These are phyloP conservation scores for Salix suchowensis DNA, from an alignment of 345 rosid species.

Conservation along the genomic window DNA sequence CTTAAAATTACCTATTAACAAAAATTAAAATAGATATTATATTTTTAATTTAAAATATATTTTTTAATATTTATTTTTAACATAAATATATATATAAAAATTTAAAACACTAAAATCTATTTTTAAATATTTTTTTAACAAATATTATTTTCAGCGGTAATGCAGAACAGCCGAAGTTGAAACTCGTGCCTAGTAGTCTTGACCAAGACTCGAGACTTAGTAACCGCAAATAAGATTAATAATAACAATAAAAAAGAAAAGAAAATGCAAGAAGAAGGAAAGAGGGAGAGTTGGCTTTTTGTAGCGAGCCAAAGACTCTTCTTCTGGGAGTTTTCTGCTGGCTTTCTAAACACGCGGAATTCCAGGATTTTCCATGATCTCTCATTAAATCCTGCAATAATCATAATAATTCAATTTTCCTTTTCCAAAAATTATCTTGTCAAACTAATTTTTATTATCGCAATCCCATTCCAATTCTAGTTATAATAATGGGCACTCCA, in stretches of 20 bases:
- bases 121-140: no score
- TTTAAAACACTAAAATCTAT: no score
- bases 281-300: background rate
- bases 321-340: background rate
- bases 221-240: background rate
- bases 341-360: constrained; percentile 26
- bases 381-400: background rate
- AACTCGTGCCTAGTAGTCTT: no score
- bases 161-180: no score
- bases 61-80: no score
- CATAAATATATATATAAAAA: no score
- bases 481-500: constrained; percentile 74
- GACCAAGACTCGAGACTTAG: no score
- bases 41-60: no score
- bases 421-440: background rate
- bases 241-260: background rate
- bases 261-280: background rate
- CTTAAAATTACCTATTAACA: no score
- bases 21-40: no score
- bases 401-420: background rate
- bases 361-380: constrained; percentile 9
- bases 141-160: no score
- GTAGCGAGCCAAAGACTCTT: background rate
- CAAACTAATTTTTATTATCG: constrained; percentile 1
- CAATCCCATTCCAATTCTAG: background rate